A percentile compares a stretch with the other conserved stretches of the same genome.
Evolutionary conservation across 2,329 filamentous ascomycete genomes (phyloP).

Genomic region (Colletotrichum horii): DNA sequence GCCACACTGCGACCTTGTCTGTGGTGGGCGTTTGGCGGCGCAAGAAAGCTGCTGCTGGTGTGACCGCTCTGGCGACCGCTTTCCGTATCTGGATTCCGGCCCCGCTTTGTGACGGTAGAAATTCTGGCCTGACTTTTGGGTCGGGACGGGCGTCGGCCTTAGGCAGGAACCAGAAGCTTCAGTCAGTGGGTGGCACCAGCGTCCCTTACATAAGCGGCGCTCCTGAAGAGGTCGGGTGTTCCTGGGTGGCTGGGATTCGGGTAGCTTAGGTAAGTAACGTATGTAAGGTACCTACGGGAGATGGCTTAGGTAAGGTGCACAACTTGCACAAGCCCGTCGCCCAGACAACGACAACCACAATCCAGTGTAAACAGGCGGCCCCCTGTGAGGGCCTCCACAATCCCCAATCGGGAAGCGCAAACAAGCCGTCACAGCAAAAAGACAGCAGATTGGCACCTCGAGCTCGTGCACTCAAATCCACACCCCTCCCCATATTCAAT

Average conservation of each 20-base stretch:
- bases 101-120: background rate
- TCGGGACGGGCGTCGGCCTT: background rate
- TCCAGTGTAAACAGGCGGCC: slow-evolving; percentile 7
- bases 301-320: background rate
- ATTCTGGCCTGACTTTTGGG: background rate
- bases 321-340: background rate
- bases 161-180: background rate
- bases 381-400: slow-evolving; percentile 1
- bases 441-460: background rate
- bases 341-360: slow-evolving; percentile 9
- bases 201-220: background rate
- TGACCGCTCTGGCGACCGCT: background rate
- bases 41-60: background rate
- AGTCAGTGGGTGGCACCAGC: background rate
- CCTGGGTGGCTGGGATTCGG: background rate
- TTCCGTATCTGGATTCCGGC: background rate
- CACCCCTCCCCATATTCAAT: slow-evolving; percentile 21
- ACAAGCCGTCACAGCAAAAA: slow-evolving; percentile 3
- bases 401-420: slow-evolving; percentile 21
- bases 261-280: background rate
- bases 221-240: background rate
- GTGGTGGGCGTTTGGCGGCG: background rate
- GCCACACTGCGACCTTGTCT: background rate
- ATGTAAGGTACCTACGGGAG: fast-evolving
- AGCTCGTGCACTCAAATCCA: slow-evolving; percentile 11